phyloP scores from a whole-genome alignment of 2,329 filamentous ascomycete species.

The Epichloe amarillans region DNA sequence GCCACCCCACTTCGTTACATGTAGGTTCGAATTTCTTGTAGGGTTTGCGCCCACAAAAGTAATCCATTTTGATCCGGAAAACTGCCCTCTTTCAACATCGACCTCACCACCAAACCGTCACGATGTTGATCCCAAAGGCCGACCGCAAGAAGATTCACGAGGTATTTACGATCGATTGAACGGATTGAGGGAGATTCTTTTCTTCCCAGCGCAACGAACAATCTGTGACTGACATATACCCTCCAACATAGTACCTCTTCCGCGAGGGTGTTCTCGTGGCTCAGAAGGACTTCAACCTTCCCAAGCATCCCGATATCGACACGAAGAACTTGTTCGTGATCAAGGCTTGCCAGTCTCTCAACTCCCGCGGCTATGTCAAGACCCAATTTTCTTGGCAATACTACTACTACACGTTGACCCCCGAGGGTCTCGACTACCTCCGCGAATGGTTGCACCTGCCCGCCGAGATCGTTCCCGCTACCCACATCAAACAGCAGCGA shows the following conservation, averaged over 20 bases:
- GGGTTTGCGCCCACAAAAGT: constrained; percentile 34
- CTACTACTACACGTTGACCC: constrained; percentile 99
- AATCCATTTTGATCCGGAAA: constrained; percentile 29
- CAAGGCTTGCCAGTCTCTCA: constrained; percentile 98
- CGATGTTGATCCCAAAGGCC: constrained; percentile 98
- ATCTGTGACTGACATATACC: constrained; percentile 12
- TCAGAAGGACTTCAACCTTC: constrained; percentile 98
- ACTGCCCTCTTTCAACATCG: constrained; percentile 37
- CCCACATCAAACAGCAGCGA: constrained; percentile 99
- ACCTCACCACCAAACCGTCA: constrained; percentile 36
- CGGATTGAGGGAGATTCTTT: background rate
- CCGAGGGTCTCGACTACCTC: constrained; percentile 99
- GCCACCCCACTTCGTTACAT: constrained; percentile 20
- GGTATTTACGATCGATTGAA: constrained; percentile 21
- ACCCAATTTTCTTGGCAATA: constrained; percentile 99
- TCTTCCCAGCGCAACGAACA: background rate
- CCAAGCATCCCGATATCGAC: constrained; percentile 96
- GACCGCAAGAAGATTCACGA: constrained; percentile 99
- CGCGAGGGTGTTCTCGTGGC: constrained; percentile 86
- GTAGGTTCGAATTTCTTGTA: constrained; percentile 21
- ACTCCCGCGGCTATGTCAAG: constrained; percentile 97
- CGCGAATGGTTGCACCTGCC: constrained; percentile 99
- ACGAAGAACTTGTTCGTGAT: constrained; percentile 99
- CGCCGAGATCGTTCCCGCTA: constrained; percentile 97
- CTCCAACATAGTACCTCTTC: constrained; percentile 70